phyloP scores from a whole-genome alignment of 2,329 filamentous ascomycete genomes.

The Fusarium duplospermum region DNA sequence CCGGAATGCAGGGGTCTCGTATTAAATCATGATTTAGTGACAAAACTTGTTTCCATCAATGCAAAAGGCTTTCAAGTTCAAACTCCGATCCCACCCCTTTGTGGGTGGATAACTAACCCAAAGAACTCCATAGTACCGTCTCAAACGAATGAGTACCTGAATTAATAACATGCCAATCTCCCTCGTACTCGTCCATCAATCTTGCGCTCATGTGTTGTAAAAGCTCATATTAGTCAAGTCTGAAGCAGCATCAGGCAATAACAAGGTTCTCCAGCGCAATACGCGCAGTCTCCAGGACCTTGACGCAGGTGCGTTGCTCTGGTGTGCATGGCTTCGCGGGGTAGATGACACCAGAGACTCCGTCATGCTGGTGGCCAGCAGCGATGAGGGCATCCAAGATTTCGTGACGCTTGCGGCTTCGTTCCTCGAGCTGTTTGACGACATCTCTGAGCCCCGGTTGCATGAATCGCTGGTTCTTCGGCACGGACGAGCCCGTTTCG shows the following conservation, averaged over 20 bases:
- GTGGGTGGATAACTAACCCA: background rate
- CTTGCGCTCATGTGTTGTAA: background rate
- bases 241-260: conserved; percentile 56
- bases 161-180: background rate
- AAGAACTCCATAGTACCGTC: background rate
- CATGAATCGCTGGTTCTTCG: conserved; percentile 33
- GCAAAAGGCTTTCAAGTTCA: background rate
- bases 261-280: conserved; percentile 64
- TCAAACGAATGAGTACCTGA: background rate
- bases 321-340: conserved; percentile 43
- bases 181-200: background rate
- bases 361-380: conserved; percentile 48
- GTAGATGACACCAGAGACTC: conserved; percentile 43
- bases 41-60: background rate
- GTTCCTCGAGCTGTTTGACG: conserved; percentile 63
- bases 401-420: conserved; percentile 61
- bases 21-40: background rate
- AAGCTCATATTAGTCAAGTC: background rate
- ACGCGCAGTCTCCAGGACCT: conserved; percentile 66
- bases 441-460: conserved; percentile 67
- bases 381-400: conserved; percentile 59
- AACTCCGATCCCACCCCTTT: background rate
- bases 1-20: background rate
- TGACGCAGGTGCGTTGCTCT: conserved; percentile 58
- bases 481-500: conserved; percentile 21